Conservation (phyloP, 148 eudicot species). For the Suaeda aralocaspica region DNA sequence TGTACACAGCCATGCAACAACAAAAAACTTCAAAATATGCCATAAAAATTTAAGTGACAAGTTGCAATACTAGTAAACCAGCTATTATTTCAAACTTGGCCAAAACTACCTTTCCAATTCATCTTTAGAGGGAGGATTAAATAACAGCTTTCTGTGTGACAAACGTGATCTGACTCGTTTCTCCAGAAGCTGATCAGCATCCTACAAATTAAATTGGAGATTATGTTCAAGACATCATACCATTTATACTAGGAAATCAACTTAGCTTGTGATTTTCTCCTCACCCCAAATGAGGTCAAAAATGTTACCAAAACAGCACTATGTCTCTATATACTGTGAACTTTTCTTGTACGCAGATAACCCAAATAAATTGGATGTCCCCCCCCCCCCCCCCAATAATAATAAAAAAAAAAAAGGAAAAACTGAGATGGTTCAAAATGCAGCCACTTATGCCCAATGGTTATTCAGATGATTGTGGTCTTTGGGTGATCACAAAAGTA, state of each 20-base stretch:
- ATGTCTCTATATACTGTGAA: no score
- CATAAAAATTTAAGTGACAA: neutral
- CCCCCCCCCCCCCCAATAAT: no score
- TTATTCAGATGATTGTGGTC: no score
- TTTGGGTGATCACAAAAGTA: no score
- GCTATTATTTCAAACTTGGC: neutral
- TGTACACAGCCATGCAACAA: constrained; percentile 30
- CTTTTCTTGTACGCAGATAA: no score
- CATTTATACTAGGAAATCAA: neutral
- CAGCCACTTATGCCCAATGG: no score
- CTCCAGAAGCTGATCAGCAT: constrained; percentile 96
- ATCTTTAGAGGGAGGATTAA: constrained; percentile 77
- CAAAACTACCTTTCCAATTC: constrained; percentile 53
- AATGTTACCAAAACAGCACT: no score
- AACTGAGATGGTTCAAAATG: no score
- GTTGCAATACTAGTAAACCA: constrained; percentile 6
- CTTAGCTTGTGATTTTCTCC: neutral
- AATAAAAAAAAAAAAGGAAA: no score
- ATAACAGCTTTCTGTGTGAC: constrained; percentile 86
- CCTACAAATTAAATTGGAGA: constrained; percentile 41
- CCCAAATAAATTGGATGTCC: no score
- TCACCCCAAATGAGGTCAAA: neutral
- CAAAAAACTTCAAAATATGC: constrained; percentile 1
- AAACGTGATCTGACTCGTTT: constrained; percentile 98
- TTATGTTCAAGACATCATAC: constrained; percentile 2